Conservation (phyloP, 495 filamentous ascomycete species). For the Aspergillus sclerotioniger region DNA sequence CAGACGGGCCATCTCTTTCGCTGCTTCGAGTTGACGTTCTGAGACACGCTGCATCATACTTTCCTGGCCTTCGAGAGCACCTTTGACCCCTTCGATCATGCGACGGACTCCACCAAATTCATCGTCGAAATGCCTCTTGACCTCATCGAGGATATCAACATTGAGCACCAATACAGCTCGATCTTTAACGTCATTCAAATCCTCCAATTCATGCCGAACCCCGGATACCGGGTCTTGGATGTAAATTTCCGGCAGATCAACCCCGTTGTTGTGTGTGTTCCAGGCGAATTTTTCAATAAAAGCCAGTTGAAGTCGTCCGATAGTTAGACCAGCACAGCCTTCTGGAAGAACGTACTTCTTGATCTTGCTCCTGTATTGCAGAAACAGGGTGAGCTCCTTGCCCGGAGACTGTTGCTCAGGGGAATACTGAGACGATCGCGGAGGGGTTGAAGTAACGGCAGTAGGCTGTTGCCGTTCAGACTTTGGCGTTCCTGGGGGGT, state of each 20-base stretch:
- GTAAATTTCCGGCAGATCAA: slow-evolving; percentile 93
- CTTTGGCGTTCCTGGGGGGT: slow-evolving; percentile 38
- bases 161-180: slow-evolving; percentile 91
- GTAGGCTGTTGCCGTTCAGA: slow-evolving; percentile 26
- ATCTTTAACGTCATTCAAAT: slow-evolving; percentile 92
- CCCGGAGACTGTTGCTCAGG: slow-evolving; percentile 73
- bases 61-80: slow-evolving; percentile 75
- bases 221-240: slow-evolving; percentile 95
- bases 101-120: slow-evolving; percentile 76
- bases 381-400: slow-evolving; percentile 91
- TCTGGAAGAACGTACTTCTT: slow-evolving; percentile 92
- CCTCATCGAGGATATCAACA: slow-evolving; percentile 91
- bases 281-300: slow-evolving; percentile 99
- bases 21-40: slow-evolving; percentile 84
- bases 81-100: slow-evolving; percentile 77
- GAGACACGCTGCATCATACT: slow-evolving; percentile 81
- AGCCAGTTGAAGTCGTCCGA: slow-evolving; percentile 86
- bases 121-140: slow-evolving; percentile 94
- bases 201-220: slow-evolving; percentile 92
- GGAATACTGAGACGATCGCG: slow-evolving; percentile 50
- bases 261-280: slow-evolving; percentile 93
- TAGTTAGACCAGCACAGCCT: slow-evolving; percentile 76
- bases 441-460: slow-evolving; percentile 34
- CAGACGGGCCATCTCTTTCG: slow-evolving; percentile 85
- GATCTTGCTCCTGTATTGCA: slow-evolving; percentile 95